These are phyloP conservation scores for Ramularia endophylla DNA, from an alignment of 2,329 filamentous ascomycete genomes.

Conservation along the genomic window DNA sequence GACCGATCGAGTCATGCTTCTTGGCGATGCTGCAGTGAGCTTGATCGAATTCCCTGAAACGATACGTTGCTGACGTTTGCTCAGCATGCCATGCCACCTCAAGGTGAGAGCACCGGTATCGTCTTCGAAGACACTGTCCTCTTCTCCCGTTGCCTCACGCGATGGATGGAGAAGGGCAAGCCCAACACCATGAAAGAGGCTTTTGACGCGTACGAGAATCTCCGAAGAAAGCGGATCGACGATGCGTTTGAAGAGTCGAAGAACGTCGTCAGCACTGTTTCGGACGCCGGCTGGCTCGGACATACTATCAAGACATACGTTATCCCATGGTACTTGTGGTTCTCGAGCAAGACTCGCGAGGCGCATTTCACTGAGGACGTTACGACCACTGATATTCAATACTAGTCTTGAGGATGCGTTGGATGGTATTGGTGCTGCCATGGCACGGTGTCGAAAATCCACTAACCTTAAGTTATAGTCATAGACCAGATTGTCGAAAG, in stretches of 20 bases:
- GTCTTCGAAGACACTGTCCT: conserved; percentile 49
- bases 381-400: conserved; percentile 35
- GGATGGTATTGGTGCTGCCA: conserved; percentile 1
- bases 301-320: conserved; percentile 41
- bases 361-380: conserved; percentile 44
- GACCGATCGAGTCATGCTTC: conserved; percentile 39
- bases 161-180: conserved; percentile 37
- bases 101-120: conserved; percentile 47
- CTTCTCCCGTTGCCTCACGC: conserved; percentile 39
- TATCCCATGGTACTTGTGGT: conserved; percentile 45
- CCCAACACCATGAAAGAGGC: conserved; percentile 37
- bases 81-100: conserved; percentile 46
- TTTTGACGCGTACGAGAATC: conserved; percentile 43
- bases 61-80: not conserved
- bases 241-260: conserved; percentile 42
- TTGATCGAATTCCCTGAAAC: not conserved
- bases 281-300: conserved; percentile 40
- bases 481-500: conserved; percentile 1
- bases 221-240: conserved; percentile 41
- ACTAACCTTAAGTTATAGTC: conserved; percentile 1
- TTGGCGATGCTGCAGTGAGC: conserved; percentile 41
- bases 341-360: conserved; percentile 36
- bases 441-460: conserved; percentile 1
- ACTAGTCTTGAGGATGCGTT: conserved; percentile 24
- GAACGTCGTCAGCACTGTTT: conserved; percentile 40